These are phyloP conservation scores for Crucihimalaya himalaica DNA, from an alignment of 345 rosid genomes.

Conservation along the genomic window DNA sequence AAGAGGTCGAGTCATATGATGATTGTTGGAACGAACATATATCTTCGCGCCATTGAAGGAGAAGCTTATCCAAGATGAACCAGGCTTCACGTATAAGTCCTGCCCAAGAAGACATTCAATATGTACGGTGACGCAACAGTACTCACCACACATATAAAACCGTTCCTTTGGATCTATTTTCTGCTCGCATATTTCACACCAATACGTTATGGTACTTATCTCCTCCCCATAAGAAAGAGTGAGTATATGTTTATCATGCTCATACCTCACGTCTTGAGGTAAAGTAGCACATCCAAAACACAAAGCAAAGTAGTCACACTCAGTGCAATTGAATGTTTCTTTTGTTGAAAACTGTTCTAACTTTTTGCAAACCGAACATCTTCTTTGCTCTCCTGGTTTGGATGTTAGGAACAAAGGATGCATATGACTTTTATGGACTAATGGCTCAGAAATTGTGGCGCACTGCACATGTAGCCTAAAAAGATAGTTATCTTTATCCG, in stretches of 20 bases:
- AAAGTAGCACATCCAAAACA: background rate
- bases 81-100: background rate
- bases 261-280: conserved; percentile 2
- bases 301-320: too few species aligned
- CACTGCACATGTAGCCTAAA: too few species aligned
- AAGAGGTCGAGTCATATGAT: conserved; percentile 6
- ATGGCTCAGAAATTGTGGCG: too few species aligned
- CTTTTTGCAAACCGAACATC: too few species aligned
- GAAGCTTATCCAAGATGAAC: background rate
- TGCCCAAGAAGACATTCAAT: background rate
- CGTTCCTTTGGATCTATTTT: background rate
- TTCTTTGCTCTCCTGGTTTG: too few species aligned
- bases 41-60: background rate
- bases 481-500: too few species aligned
- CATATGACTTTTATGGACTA: too few species aligned
- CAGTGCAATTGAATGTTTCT: too few species aligned
- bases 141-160: background rate
- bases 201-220: background rate
- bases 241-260: conserved; percentile 4
- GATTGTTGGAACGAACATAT: background rate
- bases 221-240: background rate
- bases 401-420: too few species aligned
- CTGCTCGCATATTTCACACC: conserved; percentile 8
- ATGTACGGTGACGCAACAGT: background rate
- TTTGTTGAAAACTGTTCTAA: too few species aligned